Conservation (phyloP, 2,329 filamentous ascomycete genomes). For the Cercospora zeina region DNA sequence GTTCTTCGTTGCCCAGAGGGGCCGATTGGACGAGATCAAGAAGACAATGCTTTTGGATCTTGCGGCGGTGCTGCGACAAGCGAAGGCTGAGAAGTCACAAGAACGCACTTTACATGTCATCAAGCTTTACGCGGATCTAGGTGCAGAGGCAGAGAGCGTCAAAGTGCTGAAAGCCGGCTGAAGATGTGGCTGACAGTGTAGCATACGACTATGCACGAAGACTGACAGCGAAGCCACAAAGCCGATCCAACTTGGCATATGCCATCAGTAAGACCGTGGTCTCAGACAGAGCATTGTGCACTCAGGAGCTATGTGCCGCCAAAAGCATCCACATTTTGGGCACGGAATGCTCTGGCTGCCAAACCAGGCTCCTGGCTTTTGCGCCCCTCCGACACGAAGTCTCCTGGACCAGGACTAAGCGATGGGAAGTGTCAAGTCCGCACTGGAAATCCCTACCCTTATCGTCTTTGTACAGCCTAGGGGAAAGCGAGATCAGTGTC, state of each 20-base stretch:
- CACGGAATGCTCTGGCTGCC: neutral
- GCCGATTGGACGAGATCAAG: slow-evolving; percentile 58
- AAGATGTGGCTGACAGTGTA: slow-evolving; percentile 9
- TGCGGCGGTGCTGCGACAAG: slow-evolving; percentile 61
- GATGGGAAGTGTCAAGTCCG: neutral
- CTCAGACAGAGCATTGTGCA: neutral
- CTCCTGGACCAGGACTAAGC: neutral
- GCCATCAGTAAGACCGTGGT: neutral
- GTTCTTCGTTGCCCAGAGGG: slow-evolving; percentile 60
- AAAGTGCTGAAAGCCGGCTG: slow-evolving; percentile 53
- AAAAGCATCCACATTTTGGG: neutral
- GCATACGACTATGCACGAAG: neutral
- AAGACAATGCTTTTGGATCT: slow-evolving; percentile 66
- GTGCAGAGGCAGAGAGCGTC: slow-evolving; percentile 60
- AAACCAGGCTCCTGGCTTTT: neutral
- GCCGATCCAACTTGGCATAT: neutral
- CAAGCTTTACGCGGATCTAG: slow-evolving; percentile 62
- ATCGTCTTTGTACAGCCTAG: neutral
- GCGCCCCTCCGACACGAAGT: neutral
- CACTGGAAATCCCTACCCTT: neutral
- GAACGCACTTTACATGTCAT: slow-evolving; percentile 57
- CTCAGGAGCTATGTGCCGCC: neutral
- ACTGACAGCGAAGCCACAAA: neutral
- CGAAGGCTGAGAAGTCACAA: slow-evolving; percentile 46
- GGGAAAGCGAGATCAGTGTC: neutral